Evolutionary conservation across 2,329 filamentous ascomycete genomes (phyloP).

Genomic region (Fusarium tupiense): DNA sequence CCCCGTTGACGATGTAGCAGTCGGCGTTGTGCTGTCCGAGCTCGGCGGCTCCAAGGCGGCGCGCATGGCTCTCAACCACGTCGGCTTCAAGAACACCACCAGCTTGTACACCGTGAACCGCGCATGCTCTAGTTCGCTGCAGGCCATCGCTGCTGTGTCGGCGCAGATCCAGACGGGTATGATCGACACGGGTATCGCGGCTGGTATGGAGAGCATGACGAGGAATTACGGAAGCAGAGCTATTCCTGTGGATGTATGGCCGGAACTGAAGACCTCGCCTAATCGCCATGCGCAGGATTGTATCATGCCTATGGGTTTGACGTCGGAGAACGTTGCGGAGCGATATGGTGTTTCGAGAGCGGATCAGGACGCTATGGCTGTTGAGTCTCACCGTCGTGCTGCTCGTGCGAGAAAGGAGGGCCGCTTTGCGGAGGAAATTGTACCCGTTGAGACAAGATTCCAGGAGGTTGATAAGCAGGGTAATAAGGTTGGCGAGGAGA

Average conservation of each 20-base stretch:
- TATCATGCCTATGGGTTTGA: constrained; percentile 94
- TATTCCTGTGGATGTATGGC: constrained; percentile 87
- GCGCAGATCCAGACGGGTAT: constrained; percentile 78
- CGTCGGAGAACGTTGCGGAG: constrained; percentile 85
- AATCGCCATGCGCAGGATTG: constrained; percentile 82
- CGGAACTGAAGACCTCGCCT: constrained; percentile 70
- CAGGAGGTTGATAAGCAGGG: constrained; percentile 71
- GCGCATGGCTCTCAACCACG: constrained; percentile 89
- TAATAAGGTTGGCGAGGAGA: constrained; percentile 62
- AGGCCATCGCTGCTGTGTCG: constrained; percentile 78
- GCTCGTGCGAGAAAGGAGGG: constrained; percentile 74
- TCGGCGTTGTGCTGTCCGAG: constrained; percentile 90
- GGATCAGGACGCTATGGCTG: constrained; percentile 87
- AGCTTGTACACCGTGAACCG: constrained; percentile 89
- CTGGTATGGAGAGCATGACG: constrained; percentile 97
- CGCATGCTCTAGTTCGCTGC: constrained; percentile 82
- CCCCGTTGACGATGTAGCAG: constrained; percentile 77
- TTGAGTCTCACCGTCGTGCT: constrained; percentile 77
- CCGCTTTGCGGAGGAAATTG: constrained; percentile 80
- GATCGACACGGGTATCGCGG: constrained; percentile 80
- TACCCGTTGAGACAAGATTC: constrained; percentile 78
- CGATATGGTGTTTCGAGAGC: constrained; percentile 77
- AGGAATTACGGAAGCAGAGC: constrained; percentile 85
- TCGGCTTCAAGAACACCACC: constrained; percentile 77
- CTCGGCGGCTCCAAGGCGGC: constrained; percentile 91